These are phyloP conservation scores for Kregervanrija fluxuum DNA, from an alignment of 805 yeast species.

Conservation along the genomic window DNA sequence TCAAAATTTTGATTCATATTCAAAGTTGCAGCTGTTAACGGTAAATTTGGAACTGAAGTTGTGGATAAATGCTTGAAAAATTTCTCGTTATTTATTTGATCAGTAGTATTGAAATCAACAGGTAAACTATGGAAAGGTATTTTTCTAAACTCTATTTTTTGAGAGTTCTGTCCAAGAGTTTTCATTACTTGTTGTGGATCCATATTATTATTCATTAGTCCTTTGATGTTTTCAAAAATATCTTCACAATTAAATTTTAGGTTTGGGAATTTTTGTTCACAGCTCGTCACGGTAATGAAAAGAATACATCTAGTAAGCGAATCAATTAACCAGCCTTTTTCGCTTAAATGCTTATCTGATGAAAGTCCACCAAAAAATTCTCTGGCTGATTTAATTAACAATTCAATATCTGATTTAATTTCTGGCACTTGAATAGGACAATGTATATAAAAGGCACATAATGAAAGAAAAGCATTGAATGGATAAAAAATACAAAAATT, in stretches of 20 bases:
- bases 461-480: conserved; percentile 25
- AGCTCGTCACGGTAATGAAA: conserved; percentile 15
- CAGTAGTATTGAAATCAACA: too few relatives aligned
- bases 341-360: conserved; percentile 3
- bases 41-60: too few relatives aligned
- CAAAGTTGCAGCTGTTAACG: too few relatives aligned
- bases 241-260: conserved; percentile 16
- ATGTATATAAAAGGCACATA: conserved; percentile 22
- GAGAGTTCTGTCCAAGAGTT: background rate
- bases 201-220: background rate
- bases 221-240: conserved; percentile 12
- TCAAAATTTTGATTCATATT: too few relatives aligned
- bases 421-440: conserved; percentile 7
- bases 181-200: conserved; percentile 2
- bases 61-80: too few relatives aligned
- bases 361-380: conserved; percentile 12
- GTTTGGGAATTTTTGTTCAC: conserved; percentile 10
- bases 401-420: conserved; percentile 17
- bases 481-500: conserved; percentile 23
- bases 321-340: conserved; percentile 15
- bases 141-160: too few relatives aligned
- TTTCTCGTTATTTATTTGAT: too few relatives aligned
- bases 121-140: too few relatives aligned
- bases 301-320: conserved; percentile 16
- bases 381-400: conserved; percentile 15